These are phyloP conservation scores for Tulasnella calospora DNA, from an alignment of 768 basidiomycete genomes.

Conservation along the genomic window DNA sequence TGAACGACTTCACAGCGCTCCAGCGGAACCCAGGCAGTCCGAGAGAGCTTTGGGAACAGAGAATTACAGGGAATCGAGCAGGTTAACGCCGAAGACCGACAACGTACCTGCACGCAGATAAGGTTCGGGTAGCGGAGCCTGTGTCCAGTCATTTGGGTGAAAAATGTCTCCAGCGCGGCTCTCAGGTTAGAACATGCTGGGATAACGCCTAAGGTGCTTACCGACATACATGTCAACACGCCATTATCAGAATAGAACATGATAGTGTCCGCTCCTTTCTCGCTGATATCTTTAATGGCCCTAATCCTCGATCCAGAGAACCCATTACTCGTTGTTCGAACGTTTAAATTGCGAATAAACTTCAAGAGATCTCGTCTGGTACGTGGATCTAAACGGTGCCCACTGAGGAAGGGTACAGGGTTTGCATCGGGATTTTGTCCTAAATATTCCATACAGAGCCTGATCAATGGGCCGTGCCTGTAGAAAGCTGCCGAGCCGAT, in stretches of 20 bases:
- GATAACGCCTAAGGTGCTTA: constrained; percentile 31
- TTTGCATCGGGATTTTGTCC: not conserved
- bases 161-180: not conserved
- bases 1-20: constrained; percentile 58
- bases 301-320: constrained; percentile 38
- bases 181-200: not conserved
- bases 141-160: not conserved
- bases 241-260: constrained; percentile 58
- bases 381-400: not conserved
- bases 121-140: constrained; percentile 56
- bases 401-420: constrained; percentile 45
- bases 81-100: not conserved
- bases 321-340: constrained; percentile 9
- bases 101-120: constrained; percentile 59
- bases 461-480: constrained; percentile 54
- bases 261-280: constrained; percentile 49
- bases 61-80: not conserved
- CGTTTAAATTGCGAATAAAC: constrained; percentile 11
- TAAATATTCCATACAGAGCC: constrained; percentile 41
- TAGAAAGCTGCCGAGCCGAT: constrained; percentile 68
- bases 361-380: constrained; percentile 1
- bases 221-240: constrained; percentile 31
- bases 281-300: constrained; percentile 58
- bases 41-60: not conserved
- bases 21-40: constrained; percentile 54